phyloP scores from a whole-genome alignment of 768 basidiomycete genomes.

The Butyriboletus loyo region DNA sequence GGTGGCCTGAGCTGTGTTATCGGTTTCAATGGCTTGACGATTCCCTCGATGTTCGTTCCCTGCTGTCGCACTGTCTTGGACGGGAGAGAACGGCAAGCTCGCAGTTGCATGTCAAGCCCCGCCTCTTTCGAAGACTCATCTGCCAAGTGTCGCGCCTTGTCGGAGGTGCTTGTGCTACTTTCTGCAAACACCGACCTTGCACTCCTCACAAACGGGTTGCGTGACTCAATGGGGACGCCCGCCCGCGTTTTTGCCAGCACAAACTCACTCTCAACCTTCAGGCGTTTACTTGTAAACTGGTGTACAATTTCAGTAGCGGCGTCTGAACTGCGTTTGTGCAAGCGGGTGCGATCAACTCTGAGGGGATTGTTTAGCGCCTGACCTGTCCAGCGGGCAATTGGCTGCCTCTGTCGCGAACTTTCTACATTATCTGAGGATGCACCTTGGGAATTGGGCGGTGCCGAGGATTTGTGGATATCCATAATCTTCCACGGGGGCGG shows the following conservation, averaged over 20 bases:
- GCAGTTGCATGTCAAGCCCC: background rate
- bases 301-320: conserved; percentile 18
- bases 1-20: conserved; percentile 31
- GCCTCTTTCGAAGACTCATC: background rate
- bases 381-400: background rate
- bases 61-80: background rate
- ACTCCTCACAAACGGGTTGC: conserved; percentile 24
- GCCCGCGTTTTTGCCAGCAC: conserved; percentile 10
- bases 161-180: background rate
- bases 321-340: conserved; percentile 24
- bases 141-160: background rate
- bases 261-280: conserved; percentile 22
- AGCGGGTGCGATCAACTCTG: conserved; percentile 23
- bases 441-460: background rate
- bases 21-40: conserved; percentile 23
- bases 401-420: background rate
- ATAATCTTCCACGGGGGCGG: conserved; percentile 27
- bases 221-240: background rate
- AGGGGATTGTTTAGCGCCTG: conserved; percentile 7
- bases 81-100: conserved; percentile 8
- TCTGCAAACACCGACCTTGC: conserved; percentile 20
- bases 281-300: conserved; percentile 21
- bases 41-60: background rate
- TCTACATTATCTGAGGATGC: background rate
- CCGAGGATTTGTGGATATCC: background rate